phyloP scores from a whole-genome alignment of 83 land plant genomes.

The Thuja plicata region DNA sequence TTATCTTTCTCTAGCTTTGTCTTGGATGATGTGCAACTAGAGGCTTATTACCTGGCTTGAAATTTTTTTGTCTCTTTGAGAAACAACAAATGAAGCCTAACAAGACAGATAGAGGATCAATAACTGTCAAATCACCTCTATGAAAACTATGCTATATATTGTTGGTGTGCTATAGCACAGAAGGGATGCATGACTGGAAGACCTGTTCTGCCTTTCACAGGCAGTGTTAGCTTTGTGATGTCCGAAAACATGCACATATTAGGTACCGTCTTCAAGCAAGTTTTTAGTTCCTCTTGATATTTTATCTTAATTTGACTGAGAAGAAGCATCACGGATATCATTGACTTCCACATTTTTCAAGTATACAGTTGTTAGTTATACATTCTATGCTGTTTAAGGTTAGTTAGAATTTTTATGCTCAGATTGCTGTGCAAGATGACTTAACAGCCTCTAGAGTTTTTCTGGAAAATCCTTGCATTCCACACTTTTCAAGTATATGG shows the following conservation, averaged over 20 bases:
- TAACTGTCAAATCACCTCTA: neutral
- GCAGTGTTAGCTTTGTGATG: neutral
- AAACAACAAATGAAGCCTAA: neutral
- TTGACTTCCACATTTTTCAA: too few relatives aligned
- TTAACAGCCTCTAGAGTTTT: constrained; percentile 27
- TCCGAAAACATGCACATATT: neutral
- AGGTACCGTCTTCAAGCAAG: neutral
- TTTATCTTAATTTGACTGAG: constrained; percentile 1
- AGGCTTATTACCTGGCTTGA: neutral
- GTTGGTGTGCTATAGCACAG: neutral
- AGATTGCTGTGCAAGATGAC: constrained; percentile 65
- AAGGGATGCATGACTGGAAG: neutral
- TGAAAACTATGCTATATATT: neutral
- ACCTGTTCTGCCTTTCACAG: neutral
- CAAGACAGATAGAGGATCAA: neutral
- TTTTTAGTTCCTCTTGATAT: neutral
- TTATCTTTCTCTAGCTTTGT: neutral
- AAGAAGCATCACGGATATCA: neutral
- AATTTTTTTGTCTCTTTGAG: neutral
- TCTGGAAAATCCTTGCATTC: constrained; percentile 15
- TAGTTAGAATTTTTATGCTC: neutral
- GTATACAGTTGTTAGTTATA: neutral
- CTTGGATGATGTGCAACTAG: neutral
- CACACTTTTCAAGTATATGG: too few relatives aligned
- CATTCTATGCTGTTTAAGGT: neutral